Base-by-base conservation (phyloP, 192 early-diverging fungal genomes). In the Dissophora ornata region DNA sequence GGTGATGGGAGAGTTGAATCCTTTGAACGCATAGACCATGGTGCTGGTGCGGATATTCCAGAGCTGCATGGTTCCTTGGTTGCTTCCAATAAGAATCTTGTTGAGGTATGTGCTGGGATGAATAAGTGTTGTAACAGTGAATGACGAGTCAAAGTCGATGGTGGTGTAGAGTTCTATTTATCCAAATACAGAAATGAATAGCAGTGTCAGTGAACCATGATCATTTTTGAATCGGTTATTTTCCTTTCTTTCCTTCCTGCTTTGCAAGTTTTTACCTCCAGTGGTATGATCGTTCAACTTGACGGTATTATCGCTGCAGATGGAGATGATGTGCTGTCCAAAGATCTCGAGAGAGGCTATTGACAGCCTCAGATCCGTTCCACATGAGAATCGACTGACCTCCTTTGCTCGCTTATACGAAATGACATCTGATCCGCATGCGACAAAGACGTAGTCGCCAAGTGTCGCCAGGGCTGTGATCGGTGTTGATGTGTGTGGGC, bases 31-130 rank as follows among this genome's bases (percentile, higher is more conserved):
- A 79, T 96, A 93, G 28, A 97, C 70, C 68, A 93, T 80, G 29
- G 86, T 87, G 52, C 92, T 93, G 40, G 87, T 91, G 49, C 83
- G 81, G 69, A 98, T 89, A 80, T 99, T 99, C 95, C 95, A 99
- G 59, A 99, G 84, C 82, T 96, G 93, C 89, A 99, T 85, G 1
- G 83, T 77, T 32, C 96, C 97, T 71, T 98, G 88, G 15, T 83
- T 86, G 67, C 92, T 94, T 25, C 87, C 94, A 16, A 98, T 74
- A 5, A 98, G 82, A 9, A 99, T 84, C 80, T 99, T 99, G 87
- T 99, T 98, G 32, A 99, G 78, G 84, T 98, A 99, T 2, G 98
- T 98, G 84, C 89, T 92, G 24, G 98, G 98, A 62, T 99, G 98
- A 42, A 98, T 81, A 12, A 97, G 66, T 0, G 85, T 61, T 8